Evolutionary conservation across 2,329 filamentous ascomycete species (phyloP), one percentile per base, ranked within the genome.

Genomic region (Didymellaceae sp.): DNA sequence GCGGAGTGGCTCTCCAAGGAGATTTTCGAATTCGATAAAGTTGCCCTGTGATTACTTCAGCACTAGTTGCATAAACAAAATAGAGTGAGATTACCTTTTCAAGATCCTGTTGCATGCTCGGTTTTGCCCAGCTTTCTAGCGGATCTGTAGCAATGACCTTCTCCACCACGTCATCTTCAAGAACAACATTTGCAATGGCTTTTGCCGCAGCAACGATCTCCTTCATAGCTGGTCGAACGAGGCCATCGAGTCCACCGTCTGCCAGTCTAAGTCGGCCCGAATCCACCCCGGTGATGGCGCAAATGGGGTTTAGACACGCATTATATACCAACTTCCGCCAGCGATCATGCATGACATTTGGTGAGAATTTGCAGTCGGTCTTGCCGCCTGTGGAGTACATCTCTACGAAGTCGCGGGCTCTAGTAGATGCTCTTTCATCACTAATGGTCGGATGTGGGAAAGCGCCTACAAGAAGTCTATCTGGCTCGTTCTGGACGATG

Each of bases 1-100:
- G 2, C 78, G 69, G 35, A 85, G 52, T n/a, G 82, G 80, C 68
- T 84, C 82, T 1, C 82, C 82, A 3, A 84, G 65, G 26, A 85
- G 75, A 54, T 79, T 82, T 62, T 85, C 81, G 38, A 78, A 76
- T 63, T 86, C 82, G 51, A 82, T 79, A 43, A 76, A 80, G 58
- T 82, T 83, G 13, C 80, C 78, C 77, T 77, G 24, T 4, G n/a
- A 5, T 11, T 5, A 13, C 4, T 21, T 53, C 11, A 48, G 44
- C 8, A 8, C 7, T 31, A 22, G 22, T n/a, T 1, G 1, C 25
- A 9, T 22, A 18, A 26, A 16, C 26, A 6, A 7, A 13, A 4
- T 8, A 11, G 17, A 8, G 7, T 20, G 3, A 13, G 2, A 11
- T 14, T 41, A 72, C 75, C 72, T 83, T 83, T 26, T 74, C 68